Base-by-base conservation (phyloP, 2,329 filamentous ascomycete genomes). In the Neocatenulostroma microsporum region DNA sequence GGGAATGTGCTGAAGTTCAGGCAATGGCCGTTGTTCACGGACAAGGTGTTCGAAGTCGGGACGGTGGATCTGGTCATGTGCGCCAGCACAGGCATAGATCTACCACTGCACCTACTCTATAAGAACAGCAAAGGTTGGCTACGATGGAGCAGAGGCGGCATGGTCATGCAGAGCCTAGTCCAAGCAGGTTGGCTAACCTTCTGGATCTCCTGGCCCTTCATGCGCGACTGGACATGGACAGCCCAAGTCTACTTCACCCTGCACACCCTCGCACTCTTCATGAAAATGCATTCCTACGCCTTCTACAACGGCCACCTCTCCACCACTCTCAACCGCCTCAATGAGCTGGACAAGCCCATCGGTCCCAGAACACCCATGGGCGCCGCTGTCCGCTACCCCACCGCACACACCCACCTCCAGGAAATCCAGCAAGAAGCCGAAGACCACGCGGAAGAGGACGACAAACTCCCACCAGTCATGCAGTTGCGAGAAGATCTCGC, bases 221-320 rank as follows among this genome's bases (percentile, higher is more conserved):
- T 81, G 50, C 70, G 93, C 7, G 73, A 82, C 34, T 98, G 91
- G 91, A 84, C 87, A 3, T 98, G 91, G 91, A 98, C 91, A 0
- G 81, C 89, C 3, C 91, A 96, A 57, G 91, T 98, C 25, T 98
- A 93, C 61, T 76, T 98, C 50, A 82, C 88, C 9, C 70, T 98
- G 21, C 91, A 98, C 62, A 82, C 87, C 28, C 78, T 98, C 63
- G 82, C 85, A 6, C 72, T 98, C 14, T 78, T 95, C 34, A 98
- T 98, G 91, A 98, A 98, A 70, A 91, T 96, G 78, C 91, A 98
- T 61, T 95, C 88, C 5, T 98, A 94, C 56, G 84, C 86, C 17
- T 98, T 96, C 62, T 98, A 98, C 68, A 96, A 95, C 53, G 91
- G 91, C 9, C 91, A 98, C 61, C 70, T 98, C 12, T 84, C 82